Evolutionary conservation across 352 stramenopile genomes (phyloP), one percentile per base, ranked within the genome.

Genomic region (Pythium inflatum): DNA sequence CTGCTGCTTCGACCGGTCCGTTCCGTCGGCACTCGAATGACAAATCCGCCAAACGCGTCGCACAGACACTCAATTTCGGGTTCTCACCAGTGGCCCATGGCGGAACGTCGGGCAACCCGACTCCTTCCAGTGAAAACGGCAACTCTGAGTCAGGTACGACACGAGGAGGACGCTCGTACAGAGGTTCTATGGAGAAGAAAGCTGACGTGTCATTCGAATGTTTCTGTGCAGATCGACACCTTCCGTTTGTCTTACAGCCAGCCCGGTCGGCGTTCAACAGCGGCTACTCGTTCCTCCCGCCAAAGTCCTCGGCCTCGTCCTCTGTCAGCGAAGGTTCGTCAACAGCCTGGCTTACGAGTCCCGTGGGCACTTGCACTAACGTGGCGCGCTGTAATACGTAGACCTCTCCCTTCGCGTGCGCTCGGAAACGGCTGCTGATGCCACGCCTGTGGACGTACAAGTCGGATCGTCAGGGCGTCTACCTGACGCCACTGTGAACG

Each of bases 21-120:
- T 33, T 49, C n/a, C 78, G 76, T 31, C 79, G 80, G 25, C 85
- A 83, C 24, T 69, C 79, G 11, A 40, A 73, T 6, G 70, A 71
- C 25, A 56, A 71, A 1, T 63, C 62, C 6, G 36, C 56, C 6
- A 74, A 77, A 40, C 75, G 79, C 27, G 77, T 76, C 34, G 73
- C 71, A 16, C 83, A 89, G 78, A 48, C 76, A 2, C 51, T 89
- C 22, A 68, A 88, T 61, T 90, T 89, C 59, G 79, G 76, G 8
- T 68, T 70, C 12, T 81, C 80, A 4, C 73, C 78, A 2, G 76
- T 86, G 13, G 70, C 78, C 25, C 74, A 82, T 70, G 80, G 77
- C 25, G 67, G 68, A 77, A 82, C 68, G 67, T 77, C 76, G 53
- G 27, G 75, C 54, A 71, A 71, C 46, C 12, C 70, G 50, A 41